Evolutionary conservation across 2,329 filamentous ascomycete species (phyloP), one percentile per base, ranked within the genome.

Genomic region (Colletotrichum eleusines): DNA sequence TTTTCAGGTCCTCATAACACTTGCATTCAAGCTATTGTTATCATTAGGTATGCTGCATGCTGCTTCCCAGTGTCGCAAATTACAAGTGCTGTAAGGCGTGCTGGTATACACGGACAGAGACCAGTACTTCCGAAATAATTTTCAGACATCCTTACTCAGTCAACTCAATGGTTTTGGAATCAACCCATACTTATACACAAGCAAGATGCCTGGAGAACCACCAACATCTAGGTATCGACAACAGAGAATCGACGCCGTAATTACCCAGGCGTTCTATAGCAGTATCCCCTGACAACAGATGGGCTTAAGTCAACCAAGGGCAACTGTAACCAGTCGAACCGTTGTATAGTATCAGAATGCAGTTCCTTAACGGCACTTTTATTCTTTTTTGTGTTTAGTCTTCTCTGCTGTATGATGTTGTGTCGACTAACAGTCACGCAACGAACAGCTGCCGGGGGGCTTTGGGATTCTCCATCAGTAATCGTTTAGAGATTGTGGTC

Each of bases 301-400:
- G 23, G 26, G 2, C 23, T 16, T 50, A 2, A 3, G 2, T 26
- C 3, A 5, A 16, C 11, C 11, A 8, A 1, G 11, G 5, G 12
- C 7, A 26, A 4, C 3, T 14, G 14, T 23, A 8, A 16, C 5
- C 23, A 28, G 12, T 9, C 5, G 2, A 7, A 28, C 14, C 14
- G 5, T 50, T 28, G 11, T 20, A 5, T n/a, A 20, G 7, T 23
- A n/a, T 9, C 42, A 3, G 2, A 4, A 44, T 44, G 4, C 8
- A 16, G n/a, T 11, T 2, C 7, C 11, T 1, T 0, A 44, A 44
- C 11, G 0, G 7, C 8, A 1, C 1, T 44, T 5, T 5, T 2
- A 44, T n/a, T 7, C 5, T 9, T 44, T 14, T 8, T 50, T 8
- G 5, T 9, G 9, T 28, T 16, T 3, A 1, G 2, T 7, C 14